Base-by-base conservation (phyloP, 164 flowering plant genomes). In the Chloranthus sessilifolius region DNA sequence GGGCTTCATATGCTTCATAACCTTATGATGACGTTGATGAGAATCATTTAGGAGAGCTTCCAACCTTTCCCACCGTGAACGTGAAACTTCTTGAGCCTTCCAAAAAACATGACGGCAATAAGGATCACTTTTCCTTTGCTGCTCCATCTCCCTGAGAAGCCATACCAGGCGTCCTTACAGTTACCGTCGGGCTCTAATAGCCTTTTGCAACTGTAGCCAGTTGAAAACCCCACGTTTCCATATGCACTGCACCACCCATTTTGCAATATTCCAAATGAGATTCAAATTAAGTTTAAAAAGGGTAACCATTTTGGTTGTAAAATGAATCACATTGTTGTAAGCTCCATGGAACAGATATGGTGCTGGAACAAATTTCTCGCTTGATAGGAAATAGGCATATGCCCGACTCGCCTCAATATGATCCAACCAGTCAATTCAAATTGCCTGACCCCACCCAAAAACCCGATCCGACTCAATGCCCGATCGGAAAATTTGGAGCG, bases 151-250 rank as follows among this genome's bases (percentile, higher is more conserved):
- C 94, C 88, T 0, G 54, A 46, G 39, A 84, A 77, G n/a, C 96
- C 87, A 52, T 17, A 69, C 74, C 63, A 67, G 29, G 54, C 52
- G 42, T 77, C 73, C 38, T 51, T 42, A 63, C 96, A 88, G 7
- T 28, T 2, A 3, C 52, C 34, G 3, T 69, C 65, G 0, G 47
- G 58, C 11, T 58, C 58, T 23, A 78, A 14, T 46, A 43, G 64
- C 29, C 74, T 39, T 28, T 69, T 44, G 50, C 92, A 87, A 38
- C 81, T 82, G 48, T 87, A 87, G 7, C 89, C 85, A 0, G 67
- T 72, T 5, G 89, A 50, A 61, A 76, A 80, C 7, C 96, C 96
- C 11, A 87, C 92, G 47, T 82, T 82, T 21, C 88, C 87, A 46
- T 82, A 84, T 3, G 85, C 90, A 60, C 90, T 84, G 69, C 64